These are phyloP conservation scores for Fraxinus floribunda DNA, from an alignment of 305 asterid species.

Conservation along the genomic window DNA sequence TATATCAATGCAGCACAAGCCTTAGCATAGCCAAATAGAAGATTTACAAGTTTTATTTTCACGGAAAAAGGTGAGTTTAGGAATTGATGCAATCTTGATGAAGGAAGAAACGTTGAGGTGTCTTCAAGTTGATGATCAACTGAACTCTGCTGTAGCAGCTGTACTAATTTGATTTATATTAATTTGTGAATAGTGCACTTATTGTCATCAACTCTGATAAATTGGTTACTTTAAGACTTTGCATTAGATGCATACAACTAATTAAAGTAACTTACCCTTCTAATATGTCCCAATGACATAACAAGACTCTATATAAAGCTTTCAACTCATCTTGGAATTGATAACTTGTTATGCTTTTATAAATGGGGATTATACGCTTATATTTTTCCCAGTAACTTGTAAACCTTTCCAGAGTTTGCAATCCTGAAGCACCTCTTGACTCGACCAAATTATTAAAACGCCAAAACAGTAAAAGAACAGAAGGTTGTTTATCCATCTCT, in stretches of 20 bases:
- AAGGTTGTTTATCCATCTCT: background rate
- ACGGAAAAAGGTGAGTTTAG: background rate
- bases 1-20: background rate
- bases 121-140: background rate
- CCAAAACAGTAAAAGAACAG: background rate
- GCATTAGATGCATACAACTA: background rate
- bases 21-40: background rate
- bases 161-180: background rate
- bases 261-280: background rate
- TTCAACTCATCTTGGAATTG: background rate
- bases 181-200: background rate
- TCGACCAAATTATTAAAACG: background rate
- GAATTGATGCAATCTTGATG: background rate
- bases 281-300: background rate
- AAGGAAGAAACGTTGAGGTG: background rate
- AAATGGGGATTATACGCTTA: background rate
- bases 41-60: background rate
- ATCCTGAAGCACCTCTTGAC: background rate
- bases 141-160: background rate
- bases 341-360: slow-evolving; percentile 1
- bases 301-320: background rate
- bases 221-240: background rate
- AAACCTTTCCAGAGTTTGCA: background rate
- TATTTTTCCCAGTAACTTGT: background rate
- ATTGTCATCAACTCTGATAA: background rate